A percentile compares a stretch with the other conserved stretches of the same genome.
phyloP scores from a whole-genome alignment of 2,329 filamentous ascomycete species.

The Trichoderma simmonsii region DNA sequence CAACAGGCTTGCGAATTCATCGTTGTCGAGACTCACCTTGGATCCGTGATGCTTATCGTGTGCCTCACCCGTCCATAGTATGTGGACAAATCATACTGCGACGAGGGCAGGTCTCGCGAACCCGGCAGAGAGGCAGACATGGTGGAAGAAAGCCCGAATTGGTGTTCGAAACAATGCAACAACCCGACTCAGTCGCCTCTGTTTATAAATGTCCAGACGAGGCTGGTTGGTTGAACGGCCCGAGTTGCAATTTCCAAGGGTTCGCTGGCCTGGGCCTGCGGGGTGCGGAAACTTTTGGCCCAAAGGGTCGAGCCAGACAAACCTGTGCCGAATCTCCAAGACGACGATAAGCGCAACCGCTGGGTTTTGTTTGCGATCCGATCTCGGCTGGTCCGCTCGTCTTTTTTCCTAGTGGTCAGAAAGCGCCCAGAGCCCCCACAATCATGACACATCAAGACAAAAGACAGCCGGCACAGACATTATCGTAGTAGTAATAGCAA shows the following conservation, averaged over 20 bases:
- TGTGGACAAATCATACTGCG: conserved; percentile 86
- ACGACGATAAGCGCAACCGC: conserved; percentile 23
- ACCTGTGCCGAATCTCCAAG: conserved; percentile 17
- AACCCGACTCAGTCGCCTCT: not conserved
- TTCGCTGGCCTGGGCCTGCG: conserved; percentile 5
- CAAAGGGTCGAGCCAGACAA: conserved; percentile 8
- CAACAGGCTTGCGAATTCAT: not conserved
- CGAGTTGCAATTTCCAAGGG: not conserved
- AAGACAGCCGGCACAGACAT: not conserved
- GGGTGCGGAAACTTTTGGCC: conserved; percentile 16
- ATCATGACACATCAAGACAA: not conserved
- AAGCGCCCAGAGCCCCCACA: not conserved
- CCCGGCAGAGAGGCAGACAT: conserved; percentile 68
- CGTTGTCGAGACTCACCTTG: conserved; percentile 69
- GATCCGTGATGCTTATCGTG: conserved; percentile 85
- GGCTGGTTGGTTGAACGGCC: not conserved
- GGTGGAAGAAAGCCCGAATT: conserved; percentile 19
- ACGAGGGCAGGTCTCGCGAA: conserved; percentile 78
- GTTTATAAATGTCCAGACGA: not conserved
- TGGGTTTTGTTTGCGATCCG: conserved; percentile 9
- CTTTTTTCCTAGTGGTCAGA: not conserved
- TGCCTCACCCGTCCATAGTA: conserved; percentile 96
- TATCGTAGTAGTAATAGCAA: not conserved
- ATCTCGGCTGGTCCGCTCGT: conserved; percentile 17
- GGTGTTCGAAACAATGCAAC: not conserved